Conservation (phyloP, 495 filamentous ascomycete genomes). For the Neurospora terricola region DNA sequence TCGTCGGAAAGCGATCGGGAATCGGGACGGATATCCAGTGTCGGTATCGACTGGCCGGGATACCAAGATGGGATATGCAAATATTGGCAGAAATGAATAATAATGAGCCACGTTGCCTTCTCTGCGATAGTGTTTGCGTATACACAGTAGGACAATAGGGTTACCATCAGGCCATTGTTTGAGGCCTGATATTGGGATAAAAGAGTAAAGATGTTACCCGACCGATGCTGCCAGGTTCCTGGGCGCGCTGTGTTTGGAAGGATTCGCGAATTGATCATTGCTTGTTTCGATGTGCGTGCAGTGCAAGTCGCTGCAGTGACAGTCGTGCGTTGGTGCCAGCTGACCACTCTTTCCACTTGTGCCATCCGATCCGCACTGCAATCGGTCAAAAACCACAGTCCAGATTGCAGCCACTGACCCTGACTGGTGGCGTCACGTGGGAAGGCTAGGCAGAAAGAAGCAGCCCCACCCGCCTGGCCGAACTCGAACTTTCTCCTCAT, state of each 20-base stretch:
- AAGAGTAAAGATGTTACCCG: not conserved
- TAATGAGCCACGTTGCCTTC: not conserved
- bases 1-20: not conserved
- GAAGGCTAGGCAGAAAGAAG: constrained; percentile 9
- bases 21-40: not conserved
- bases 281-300: not conserved
- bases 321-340: not conserved
- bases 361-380: not conserved
- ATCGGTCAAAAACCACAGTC: not conserved
- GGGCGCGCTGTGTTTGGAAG: not conserved
- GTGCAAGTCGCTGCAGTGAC: not conserved
- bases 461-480: constrained; percentile 8
- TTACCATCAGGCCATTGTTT: not conserved
- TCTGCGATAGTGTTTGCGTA: not conserved
- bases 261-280: not conserved
- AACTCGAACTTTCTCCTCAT: constrained; percentile 27
- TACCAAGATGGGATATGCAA: not conserved
- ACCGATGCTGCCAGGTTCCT: not conserved
- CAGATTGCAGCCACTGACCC: not conserved
- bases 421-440: constrained; percentile 18
- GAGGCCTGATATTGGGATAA: not conserved
- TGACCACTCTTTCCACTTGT: not conserved
- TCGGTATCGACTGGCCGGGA: not conserved
- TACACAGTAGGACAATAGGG: not conserved
- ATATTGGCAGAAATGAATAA: not conserved